These are phyloP conservation scores for Penicillium tannophilum DNA, from an alignment of 495 filamentous ascomycete species.

Conservation along the genomic window DNA sequence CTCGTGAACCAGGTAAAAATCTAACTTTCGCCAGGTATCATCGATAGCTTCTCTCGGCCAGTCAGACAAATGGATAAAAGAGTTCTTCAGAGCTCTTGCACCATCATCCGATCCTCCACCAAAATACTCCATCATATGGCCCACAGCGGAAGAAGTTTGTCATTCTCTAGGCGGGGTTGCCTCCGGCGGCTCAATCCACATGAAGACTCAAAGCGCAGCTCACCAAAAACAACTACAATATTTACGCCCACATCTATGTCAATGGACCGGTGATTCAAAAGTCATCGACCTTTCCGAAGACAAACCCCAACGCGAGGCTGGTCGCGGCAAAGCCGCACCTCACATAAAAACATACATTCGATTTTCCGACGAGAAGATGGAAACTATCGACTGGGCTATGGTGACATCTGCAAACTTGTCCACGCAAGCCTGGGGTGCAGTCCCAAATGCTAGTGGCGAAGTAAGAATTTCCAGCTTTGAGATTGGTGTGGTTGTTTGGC, in stretches of 20 bases:
- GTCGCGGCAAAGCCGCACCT: slow-evolving; percentile 77
- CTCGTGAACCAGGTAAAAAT: neutral
- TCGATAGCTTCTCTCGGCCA: slow-evolving; percentile 80
- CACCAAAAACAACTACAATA: slow-evolving; percentile 78
- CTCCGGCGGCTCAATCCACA: slow-evolving; percentile 82
- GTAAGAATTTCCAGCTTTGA: slow-evolving; percentile 81
- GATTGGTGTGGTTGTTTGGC: slow-evolving; percentile 85
- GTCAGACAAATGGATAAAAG: slow-evolving; percentile 72
- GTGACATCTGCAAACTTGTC: slow-evolving; percentile 85
- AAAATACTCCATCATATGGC: slow-evolving; percentile 71
- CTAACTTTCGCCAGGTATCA: slow-evolving; percentile 52
- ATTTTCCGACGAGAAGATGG: slow-evolving; percentile 52
- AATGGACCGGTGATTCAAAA: slow-evolving; percentile 61
- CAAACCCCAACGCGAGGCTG: slow-evolving; percentile 44
- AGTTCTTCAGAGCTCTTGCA: slow-evolving; percentile 62
- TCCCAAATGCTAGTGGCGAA: slow-evolving; percentile 52
- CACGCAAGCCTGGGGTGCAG: slow-evolving; percentile 87
- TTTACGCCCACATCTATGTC: slow-evolving; percentile 66
- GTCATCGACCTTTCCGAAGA: slow-evolving; percentile 19
- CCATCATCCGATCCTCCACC: slow-evolving; percentile 28
- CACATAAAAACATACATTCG: slow-evolving; percentile 92
- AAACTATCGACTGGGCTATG: slow-evolving; percentile 80
- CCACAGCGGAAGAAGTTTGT: slow-evolving; percentile 78
- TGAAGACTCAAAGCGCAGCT: slow-evolving; percentile 65
- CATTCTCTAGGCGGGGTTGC: slow-evolving; percentile 75